Conservation (phyloP, 2,329 filamentous ascomycete species). For the Cryphonectria naterciae region DNA sequence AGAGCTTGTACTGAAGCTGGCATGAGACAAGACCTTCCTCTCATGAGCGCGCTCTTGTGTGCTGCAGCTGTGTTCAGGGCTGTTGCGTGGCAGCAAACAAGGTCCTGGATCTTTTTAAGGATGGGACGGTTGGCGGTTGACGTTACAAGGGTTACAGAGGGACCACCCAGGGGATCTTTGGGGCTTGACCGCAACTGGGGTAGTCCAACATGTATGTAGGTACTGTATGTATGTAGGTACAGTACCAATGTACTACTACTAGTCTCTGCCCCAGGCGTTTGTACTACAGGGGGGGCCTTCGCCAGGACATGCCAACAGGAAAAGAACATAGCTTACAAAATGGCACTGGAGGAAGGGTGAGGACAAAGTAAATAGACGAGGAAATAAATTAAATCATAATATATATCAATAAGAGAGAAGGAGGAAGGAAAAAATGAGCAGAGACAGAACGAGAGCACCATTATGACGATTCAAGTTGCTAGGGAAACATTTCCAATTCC, state of each 20-base stretch:
- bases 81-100: neutral
- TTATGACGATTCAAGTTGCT: no score
- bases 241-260: neutral
- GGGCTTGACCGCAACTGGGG: slow-evolving; percentile 10
- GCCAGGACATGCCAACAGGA: neutral
- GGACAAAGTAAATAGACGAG: no score
- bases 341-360: no score
- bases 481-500: neutral
- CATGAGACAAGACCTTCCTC: slow-evolving; percentile 3
- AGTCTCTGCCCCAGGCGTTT: neutral
- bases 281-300: neutral
- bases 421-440: no score
- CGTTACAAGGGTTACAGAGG: neutral
- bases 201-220: neutral
- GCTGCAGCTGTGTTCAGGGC: neutral
- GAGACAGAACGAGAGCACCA: no score
- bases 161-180: neutral
- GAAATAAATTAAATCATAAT: no score
- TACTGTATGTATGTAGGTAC: neutral
- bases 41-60: neutral
- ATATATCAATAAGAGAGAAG: no score
- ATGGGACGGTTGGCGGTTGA: neutral
- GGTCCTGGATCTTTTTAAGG: neutral
- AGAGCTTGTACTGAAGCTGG: neutral
- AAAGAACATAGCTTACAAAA: no score